phyloP scores from a whole-genome alignment of 1,284 basidiomycete genomes.

The Somion occarium region DNA sequence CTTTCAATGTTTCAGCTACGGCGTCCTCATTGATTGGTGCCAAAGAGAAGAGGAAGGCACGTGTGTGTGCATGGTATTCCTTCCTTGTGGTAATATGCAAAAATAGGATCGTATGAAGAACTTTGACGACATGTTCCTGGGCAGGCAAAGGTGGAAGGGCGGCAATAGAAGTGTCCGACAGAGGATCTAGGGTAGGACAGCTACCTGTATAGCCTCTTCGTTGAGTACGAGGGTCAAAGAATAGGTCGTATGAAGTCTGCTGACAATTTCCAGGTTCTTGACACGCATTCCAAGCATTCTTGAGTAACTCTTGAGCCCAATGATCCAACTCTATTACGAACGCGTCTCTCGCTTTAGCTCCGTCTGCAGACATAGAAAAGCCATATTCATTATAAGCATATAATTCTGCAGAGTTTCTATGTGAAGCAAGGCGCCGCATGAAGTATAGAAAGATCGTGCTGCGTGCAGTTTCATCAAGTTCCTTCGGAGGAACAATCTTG shows the following conservation, averaged over 20 bases:
- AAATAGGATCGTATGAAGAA: slow-evolving; percentile 47
- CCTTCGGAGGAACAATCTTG: slow-evolving; percentile 36
- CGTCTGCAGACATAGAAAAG: slow-evolving; percentile 22
- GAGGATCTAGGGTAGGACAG: slow-evolving; percentile 37
- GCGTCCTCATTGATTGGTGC: slow-evolving; percentile 39
- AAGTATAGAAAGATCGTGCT: slow-evolving; percentile 40
- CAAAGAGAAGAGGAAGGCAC: slow-evolving; percentile 41
- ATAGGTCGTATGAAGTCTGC: too few relatives aligned
- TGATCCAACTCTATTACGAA: slow-evolving; percentile 35
- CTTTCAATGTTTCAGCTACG: slow-evolving; percentile 42
- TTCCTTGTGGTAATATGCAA: slow-evolving; percentile 44
- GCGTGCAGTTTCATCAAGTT: slow-evolving; percentile 34
- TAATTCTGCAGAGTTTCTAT: slow-evolving; percentile 37
- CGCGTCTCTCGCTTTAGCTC: slow-evolving; percentile 21
- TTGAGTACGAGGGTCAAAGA: too few relatives aligned
- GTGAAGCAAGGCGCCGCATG: slow-evolving; percentile 39
- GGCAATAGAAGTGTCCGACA: slow-evolving; percentile 41
- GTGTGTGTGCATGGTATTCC: slow-evolving; percentile 49
- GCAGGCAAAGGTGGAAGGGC: slow-evolving; percentile 38
- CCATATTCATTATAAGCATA: slow-evolving; percentile 30
- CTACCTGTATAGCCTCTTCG: slow-evolving; percentile 23
- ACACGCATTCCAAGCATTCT: slow-evolving; percentile 45
- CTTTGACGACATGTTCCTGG: slow-evolving; percentile 28
- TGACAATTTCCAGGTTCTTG: slow-evolving; percentile 41
- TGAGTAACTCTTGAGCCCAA: slow-evolving; percentile 44